Evolutionary conservation across 2,329 filamentous ascomycete species (phyloP), one percentile per base, ranked within the genome.

Genomic region (Fusarium buharicum): DNA sequence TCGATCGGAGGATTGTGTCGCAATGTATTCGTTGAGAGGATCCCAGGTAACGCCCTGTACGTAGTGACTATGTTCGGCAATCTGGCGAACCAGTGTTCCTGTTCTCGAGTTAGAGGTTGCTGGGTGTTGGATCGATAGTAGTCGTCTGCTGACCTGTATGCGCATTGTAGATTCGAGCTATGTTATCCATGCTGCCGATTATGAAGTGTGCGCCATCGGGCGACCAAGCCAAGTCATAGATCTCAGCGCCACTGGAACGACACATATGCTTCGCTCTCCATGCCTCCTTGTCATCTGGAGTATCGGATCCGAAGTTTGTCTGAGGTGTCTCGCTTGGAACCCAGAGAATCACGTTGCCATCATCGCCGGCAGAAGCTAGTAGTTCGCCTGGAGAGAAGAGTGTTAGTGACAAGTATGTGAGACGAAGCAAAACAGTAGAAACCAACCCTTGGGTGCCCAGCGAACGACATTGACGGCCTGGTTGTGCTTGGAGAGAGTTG

Each of bases 261-360:
- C 93, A 98, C 95, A 98, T 98, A 75, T 97, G 92, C 79, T 96
- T 98, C 62, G 94, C 90, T 61, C 94, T 85, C 95, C 95, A 99
- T 67, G 91, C 91, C 78, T 99, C 95, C 77, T 97, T 96, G 75
- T 99, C 95, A 70, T 97, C 95, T 51, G 89, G 84, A 44, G 86
- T 87, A 69, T 97, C 93, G 71, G 93, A 91, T 63, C 93, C 93
- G 72, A 97, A 91, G 34, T 78, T 75, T 51, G 86, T 83, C 58
- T 86, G 83, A 60, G 89, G 85, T 54, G 84, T 84, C 71, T 96
- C 93, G 65, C 92, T 90, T 11, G 93, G 93, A 36, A 97, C 91
- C 95, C 95, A 99, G 59, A 97, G 85, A 55, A 99, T 89, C 49
- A 98, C 92, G 74, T 98, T 99, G 57, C 95, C 95, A 76, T 99